Base-by-base conservation (phyloP, 257 asterid species). In the Handroanthus guayacan region DNA sequence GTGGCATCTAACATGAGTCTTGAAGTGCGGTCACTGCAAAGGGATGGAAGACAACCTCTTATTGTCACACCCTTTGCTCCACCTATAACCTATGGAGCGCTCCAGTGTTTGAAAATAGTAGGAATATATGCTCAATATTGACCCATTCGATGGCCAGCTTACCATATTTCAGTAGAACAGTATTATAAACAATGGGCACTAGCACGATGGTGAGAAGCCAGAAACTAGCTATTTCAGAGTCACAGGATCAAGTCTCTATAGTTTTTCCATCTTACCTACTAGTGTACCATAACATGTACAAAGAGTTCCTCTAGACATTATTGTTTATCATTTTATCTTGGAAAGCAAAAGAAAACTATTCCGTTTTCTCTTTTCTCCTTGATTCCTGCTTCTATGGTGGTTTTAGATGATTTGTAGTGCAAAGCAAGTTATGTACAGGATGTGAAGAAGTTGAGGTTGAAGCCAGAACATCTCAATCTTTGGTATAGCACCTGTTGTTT, bases 231-330 rank as follows among this genome's bases (percentile, higher is more conserved):
- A 54, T 55, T 56, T 69, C 36, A 65, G 67, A 75, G 69, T 55
- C 54, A 61, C 52, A 41, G 20, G 58, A 60, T 62, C 54, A 62
- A 70, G 71, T 74, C 63, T 36, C 63, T 41, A 69, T 70, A 36
- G 31, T 25, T 25, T 25, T 25, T 25, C 31, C 31, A 25, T 25
- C 31, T 67, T 68, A 69, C 72, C 63, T 72, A 62, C 71, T 68
- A 76, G 62, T 73, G 80, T 72, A 69, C 70, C 78, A 76, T 73
- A 76, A 55, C 67, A 76, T 80, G 87, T 83, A 80, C 63, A 83
- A 79, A 76, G 17, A 62, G 67, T 73, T 63, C 72, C 71, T 54
- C 78, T 25, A 25, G 31, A 25, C 31, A 25, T 25, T 25, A 25
- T 25, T 25, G 31, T 25, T 25, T 25, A 1, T 25, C 31, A 25